phyloP scores from a whole-genome alignment of 2,329 filamentous ascomycete genomes.

The Ophiostoma perfectum region DNA sequence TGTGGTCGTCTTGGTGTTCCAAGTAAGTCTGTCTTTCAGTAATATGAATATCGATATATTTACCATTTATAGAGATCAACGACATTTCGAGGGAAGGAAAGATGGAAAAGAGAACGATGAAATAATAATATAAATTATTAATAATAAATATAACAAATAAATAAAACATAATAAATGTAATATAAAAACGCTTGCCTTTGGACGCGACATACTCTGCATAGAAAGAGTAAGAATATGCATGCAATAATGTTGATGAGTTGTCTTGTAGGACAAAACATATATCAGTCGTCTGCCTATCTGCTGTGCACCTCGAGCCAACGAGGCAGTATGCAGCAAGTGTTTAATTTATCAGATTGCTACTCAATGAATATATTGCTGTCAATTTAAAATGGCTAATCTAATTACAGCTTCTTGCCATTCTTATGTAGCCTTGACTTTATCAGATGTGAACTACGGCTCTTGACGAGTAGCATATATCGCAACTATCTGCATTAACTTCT shows the following conservation, averaged over 20 bases:
- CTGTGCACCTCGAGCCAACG: not conserved
- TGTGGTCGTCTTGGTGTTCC: no score
- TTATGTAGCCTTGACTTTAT: no score
- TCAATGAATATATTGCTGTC: no score
- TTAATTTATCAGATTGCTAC: not conserved
- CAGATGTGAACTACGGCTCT: no score
- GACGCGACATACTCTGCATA: not conserved
- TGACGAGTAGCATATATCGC: no score
- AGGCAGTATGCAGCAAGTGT: not conserved
- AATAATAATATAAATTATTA: not conserved
- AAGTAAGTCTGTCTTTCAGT: no score
- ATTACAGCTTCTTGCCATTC: no score
- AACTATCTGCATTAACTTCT: no score
- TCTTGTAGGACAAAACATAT: not conserved
- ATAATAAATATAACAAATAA: not conserved
- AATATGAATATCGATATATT: no score
- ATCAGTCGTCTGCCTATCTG: slow-evolving; percentile 5
- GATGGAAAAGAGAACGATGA: not conserved
- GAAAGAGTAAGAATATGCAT: slow-evolving; percentile 4
- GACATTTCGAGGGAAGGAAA: no score
- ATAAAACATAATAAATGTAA: not conserved
- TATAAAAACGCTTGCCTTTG: not conserved
- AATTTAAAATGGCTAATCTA: no score
- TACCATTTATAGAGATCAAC: no score
- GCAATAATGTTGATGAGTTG: slow-evolving; percentile 9